Evolutionary conservation across 306 rosid genomes (phyloP).

Genomic region (Prunus mira): DNA sequence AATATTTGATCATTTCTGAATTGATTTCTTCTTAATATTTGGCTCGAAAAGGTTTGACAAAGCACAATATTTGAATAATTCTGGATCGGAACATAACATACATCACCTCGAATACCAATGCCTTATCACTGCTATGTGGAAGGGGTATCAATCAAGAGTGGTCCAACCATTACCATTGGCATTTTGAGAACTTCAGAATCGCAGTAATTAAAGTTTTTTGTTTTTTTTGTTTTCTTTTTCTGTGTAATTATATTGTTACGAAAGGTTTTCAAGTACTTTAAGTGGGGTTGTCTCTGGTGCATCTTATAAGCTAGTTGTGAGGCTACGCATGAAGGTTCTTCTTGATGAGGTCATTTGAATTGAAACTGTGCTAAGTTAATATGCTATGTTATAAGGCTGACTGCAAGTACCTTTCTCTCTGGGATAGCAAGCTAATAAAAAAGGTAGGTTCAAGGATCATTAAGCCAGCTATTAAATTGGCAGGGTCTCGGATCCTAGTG

Average conservation of each 20-base stretch:
- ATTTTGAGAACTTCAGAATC: not conserved
- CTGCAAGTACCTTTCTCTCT: too few species aligned
- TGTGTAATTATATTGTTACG: not conserved
- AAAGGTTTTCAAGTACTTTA: not conserved
- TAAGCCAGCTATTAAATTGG: too few species aligned
- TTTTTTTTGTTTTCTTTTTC: not conserved
- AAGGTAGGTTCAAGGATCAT: too few species aligned
- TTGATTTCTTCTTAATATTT: too few species aligned
- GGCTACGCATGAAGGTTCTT: not conserved
- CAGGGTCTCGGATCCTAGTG: too few species aligned
- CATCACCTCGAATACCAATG: not conserved
- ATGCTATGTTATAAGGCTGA: too few species aligned
- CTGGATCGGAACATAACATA: not conserved
- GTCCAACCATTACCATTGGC: not conserved
- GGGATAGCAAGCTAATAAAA: too few species aligned
- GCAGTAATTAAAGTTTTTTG: not conserved
- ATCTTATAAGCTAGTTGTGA: not conserved
- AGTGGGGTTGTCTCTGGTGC: not conserved
- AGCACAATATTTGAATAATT: too few species aligned
- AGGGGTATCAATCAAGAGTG: constrained; percentile 2
- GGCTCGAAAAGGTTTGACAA: too few species aligned
- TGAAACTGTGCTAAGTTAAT: too few species aligned
- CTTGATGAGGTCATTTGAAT: not conserved
- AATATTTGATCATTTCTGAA: too few species aligned
- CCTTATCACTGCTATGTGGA: not conserved